Evolutionary conservation across 164 flowering plant species (phyloP), one percentile per base, ranked within the genome.

Genomic region (Annona cherimola): DNA sequence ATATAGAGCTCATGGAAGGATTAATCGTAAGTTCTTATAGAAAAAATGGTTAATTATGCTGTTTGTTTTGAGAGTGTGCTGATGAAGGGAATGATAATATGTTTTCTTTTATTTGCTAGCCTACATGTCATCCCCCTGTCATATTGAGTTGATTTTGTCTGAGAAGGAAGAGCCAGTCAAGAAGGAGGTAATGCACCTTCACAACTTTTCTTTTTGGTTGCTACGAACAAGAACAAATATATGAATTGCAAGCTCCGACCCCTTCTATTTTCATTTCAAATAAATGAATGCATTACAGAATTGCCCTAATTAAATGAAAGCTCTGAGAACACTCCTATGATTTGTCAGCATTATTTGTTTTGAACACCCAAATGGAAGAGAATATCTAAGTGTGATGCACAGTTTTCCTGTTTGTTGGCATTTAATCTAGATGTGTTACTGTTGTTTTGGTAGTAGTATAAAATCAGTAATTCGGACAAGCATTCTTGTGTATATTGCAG

Each of bases 101-200:
- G 9, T 42, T 5, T 66, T 0, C 57, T 44, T 9, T 2, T 4
- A 45, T 1, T 14, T 73, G 72, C 65, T 93, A 91, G 98, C 97
- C 4, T 93, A 93, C 68, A 93, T 93, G 98, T 91, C 97, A 4
- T 87, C 91, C 8, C 97, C 97, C 0, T 93, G 98, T 81, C 98
- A 93, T 73, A 93, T 93, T 69, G 98, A 93, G 82, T 78, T 93
- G 86, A 82, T 79, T 44, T 79, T 93, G 78, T 91, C 97, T 2
- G 97, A 93, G 74, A 93, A 93, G 76, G 98, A 93, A 76, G 98
- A 87, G 66, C 78, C 90, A 0, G 97, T 93, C 6, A 89, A 87
- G 80, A 93, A 88, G 71, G 97, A 92, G 95, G 97, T 92, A 84
- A 72, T 35, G 67, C 42, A 64, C 9, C 40, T 40, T 40, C 45